Conservation (phyloP, 768 basidiomycete species). For the Boletus sp. region DNA sequence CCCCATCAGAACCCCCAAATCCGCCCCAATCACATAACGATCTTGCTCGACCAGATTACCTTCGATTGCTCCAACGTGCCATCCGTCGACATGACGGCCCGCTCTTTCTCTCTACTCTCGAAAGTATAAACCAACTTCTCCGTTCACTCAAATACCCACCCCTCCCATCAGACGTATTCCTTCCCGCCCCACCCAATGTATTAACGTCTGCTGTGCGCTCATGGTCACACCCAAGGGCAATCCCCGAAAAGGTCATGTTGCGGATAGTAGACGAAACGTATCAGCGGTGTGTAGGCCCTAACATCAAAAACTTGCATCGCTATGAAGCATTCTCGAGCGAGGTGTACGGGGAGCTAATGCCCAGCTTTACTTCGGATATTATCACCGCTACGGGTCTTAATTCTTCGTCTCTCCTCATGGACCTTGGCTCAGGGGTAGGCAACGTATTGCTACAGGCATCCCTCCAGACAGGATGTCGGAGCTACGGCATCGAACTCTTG, state of each 20-base stretch:
- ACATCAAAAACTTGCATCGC: constrained; percentile 72
- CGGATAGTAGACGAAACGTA: constrained; percentile 89
- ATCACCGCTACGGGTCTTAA: constrained; percentile 48
- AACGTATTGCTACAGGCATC: constrained; percentile 82
- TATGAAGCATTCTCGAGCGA: constrained; percentile 83
- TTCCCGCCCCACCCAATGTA: constrained; percentile 42
- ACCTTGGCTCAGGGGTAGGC: constrained; percentile 83
- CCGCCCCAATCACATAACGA: constrained; percentile 21
- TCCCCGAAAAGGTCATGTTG: constrained; percentile 66
- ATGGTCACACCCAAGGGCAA: constrained; percentile 44
- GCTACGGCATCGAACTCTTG: constrained; percentile 81
- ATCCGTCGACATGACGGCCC: constrained; percentile 70
- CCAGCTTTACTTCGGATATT: constrained; percentile 59
- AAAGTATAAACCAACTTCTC: constrained; percentile 58
- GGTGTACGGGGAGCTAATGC: constrained; percentile 89
- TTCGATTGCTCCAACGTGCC: constrained; percentile 67
- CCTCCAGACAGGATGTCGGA: constrained; percentile 72
- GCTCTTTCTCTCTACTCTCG: constrained; percentile 60
- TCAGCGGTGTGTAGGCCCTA: constrained; percentile 88
- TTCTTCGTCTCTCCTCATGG: constrained; percentile 66
- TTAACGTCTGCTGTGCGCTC: constrained; percentile 43
- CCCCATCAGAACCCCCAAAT: constrained; percentile 23
- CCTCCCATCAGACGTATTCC: constrained; percentile 50
- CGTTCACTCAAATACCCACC: constrained; percentile 63
- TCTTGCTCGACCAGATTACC: constrained; percentile 32